A percentile compares a stretch with the other conserved stretches of the same genome.
These are phyloP conservation scores for Zygosaccharomyces bailii DNA, from an alignment of 805 yeast genomes.

Conservation along the genomic window DNA sequence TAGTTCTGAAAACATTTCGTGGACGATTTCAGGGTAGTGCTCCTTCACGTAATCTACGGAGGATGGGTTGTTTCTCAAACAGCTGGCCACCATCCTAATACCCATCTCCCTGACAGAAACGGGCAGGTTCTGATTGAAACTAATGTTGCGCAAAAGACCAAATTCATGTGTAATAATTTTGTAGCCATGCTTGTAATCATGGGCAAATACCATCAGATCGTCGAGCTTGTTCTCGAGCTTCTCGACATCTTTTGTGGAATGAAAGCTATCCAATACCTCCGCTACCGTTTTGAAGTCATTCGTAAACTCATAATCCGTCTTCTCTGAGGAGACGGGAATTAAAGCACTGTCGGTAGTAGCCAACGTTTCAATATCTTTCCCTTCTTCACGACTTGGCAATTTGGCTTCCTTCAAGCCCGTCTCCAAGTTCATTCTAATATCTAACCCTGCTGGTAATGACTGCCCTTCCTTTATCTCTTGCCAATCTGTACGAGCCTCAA, in stretches of 20 bases:
- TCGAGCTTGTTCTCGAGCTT: constrained; percentile 31
- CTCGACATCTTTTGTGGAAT: constrained; percentile 14
- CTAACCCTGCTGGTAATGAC: constrained; percentile 70
- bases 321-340: constrained; percentile 6
- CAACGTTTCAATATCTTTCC: not conserved
- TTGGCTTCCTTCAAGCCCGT: constrained; percentile 70
- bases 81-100: constrained; percentile 58
- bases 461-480: constrained; percentile 66
- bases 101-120: constrained; percentile 45
- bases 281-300: constrained; percentile 31
- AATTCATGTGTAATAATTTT: constrained; percentile 40
- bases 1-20: constrained; percentile 33
- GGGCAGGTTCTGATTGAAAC: constrained; percentile 19
- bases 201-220: constrained; percentile 56
- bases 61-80: constrained; percentile 70
- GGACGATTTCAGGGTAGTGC: constrained; percentile 39
- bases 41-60: constrained; percentile 44
- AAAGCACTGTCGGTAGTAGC: not conserved
- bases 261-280: constrained; percentile 18
- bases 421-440: constrained; percentile 70
- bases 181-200: constrained; percentile 61
- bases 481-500: constrained; percentile 69
- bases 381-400: constrained; percentile 23
- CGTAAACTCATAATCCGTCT: constrained; percentile 29
- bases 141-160: constrained; percentile 16